These are phyloP conservation scores for Heimioporus punctisporus DNA, from an alignment of 1,284 basidiomycete species.

Conservation along the genomic window DNA sequence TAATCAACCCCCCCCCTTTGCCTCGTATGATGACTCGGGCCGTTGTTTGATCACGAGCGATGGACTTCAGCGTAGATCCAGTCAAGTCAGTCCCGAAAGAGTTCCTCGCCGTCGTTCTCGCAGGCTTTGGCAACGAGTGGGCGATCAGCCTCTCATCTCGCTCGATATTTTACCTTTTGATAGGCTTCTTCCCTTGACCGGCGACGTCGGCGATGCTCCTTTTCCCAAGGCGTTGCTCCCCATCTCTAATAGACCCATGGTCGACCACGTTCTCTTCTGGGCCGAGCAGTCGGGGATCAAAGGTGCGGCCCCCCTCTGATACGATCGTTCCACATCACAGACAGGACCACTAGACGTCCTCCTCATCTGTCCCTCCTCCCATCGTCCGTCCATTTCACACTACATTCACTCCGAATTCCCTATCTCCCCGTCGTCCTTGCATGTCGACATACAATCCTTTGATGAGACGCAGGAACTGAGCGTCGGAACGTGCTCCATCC, in stretches of 20 bases:
- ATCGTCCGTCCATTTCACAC: conserved; percentile 76
- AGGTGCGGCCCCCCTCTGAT: conserved; percentile 49
- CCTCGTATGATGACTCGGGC: background rate
- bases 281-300: conserved; percentile 85
- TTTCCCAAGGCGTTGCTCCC: conserved; percentile 87
- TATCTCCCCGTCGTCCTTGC: conserved; percentile 57
- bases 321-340: conserved; percentile 6
- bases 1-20: conserved; percentile 8
- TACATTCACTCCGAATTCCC: conserved; percentile 74
- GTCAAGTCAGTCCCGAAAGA: conserved; percentile 57
- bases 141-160: conserved; percentile 15
- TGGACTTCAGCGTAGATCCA: conserved; percentile 66
- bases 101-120: conserved; percentile 84
- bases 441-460: conserved; percentile 74
- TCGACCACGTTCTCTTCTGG: conserved; percentile 87
- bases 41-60: no score
- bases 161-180: conserved; percentile 14
- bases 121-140: conserved; percentile 89
- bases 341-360: conserved; percentile 66
- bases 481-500: conserved; percentile 69
- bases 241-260: conserved; percentile 85
- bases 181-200: conserved; percentile 74
- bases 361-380: conserved; percentile 79
- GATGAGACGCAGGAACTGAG: conserved; percentile 69
- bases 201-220: conserved; percentile 72